Conservation (phyloP, 306 rosid genomes). For the Rosa multiflora region DNA sequence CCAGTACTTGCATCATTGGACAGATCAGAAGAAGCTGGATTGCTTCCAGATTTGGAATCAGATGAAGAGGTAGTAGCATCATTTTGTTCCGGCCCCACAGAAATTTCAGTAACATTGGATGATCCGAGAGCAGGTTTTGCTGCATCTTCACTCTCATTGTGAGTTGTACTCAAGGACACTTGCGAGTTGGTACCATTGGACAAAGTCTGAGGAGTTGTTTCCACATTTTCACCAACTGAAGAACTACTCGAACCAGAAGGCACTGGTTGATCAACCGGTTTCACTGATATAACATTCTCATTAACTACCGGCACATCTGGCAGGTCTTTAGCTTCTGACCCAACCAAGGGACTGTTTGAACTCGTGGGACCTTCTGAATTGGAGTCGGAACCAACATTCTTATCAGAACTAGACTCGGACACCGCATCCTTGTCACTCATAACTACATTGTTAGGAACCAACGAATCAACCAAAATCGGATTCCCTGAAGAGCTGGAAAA, state of each 20-base stretch:
- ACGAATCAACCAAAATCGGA: conserved; percentile 28
- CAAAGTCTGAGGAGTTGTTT: conserved; percentile 27
- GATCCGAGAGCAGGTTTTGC: conserved; percentile 12
- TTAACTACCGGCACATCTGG: no score
- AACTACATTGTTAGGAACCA: conserved; percentile 27
- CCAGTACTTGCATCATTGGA: conserved; percentile 27
- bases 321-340: conserved; percentile 4
- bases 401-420: conserved; percentile 21
- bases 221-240: conserved; percentile 1
- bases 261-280: neutral
- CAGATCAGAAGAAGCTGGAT: conserved; percentile 28
- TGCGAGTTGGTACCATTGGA: conserved; percentile 35
- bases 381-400: no score
- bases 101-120: conserved; percentile 29
- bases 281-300: neutral
- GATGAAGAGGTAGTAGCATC: conserved; percentile 28
- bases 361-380: conserved; percentile 15
- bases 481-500: conserved; percentile 26
- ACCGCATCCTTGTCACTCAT: conserved; percentile 27
- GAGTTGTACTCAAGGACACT: conserved; percentile 23
- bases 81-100: conserved; percentile 31
- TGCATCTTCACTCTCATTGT: conserved; percentile 24
- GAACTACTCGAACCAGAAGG: conserved; percentile 24
- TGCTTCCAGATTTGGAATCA: conserved; percentile 35
- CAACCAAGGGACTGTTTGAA: conserved; percentile 8